These are phyloP conservation scores for Protomyces macrosporus DNA, from an alignment of 1,139 yeast genomes.

Conservation along the genomic window DNA sequence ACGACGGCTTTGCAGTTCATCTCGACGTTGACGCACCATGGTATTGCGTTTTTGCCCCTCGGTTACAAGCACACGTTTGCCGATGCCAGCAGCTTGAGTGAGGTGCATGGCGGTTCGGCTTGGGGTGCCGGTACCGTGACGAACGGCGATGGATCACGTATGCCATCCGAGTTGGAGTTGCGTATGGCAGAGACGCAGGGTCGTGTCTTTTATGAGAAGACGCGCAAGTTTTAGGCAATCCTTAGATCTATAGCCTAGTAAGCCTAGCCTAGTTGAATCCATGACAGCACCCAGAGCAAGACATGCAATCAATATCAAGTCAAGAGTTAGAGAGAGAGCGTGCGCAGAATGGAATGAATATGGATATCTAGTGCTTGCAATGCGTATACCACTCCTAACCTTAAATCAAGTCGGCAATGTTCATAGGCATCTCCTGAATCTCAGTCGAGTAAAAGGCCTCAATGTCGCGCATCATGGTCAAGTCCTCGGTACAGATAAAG, in stretches of 20 bases:
- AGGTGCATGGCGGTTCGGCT: constrained; percentile 67
- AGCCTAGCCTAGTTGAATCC: neutral
- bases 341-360: neutral
- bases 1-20: constrained; percentile 49
- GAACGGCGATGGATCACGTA: constrained; percentile 57
- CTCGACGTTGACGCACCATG: constrained; percentile 56
- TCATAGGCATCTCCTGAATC: constrained; percentile 97
- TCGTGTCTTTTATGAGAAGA: constrained; percentile 43
- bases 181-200: constrained; percentile 62
- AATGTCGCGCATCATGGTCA: constrained; percentile 91
- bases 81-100: constrained; percentile 50
- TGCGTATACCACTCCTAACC: no score
- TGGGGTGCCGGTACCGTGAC: constrained; percentile 70
- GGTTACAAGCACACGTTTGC: constrained; percentile 53
- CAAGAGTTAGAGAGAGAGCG: neutral
- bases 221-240: neutral
- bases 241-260: neutral
- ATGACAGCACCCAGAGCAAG: neutral
- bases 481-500: constrained; percentile 87
- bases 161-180: constrained; percentile 55
- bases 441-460: constrained; percentile 96
- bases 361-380: neutral
- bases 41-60: constrained; percentile 50
- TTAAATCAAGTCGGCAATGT: constrained; percentile 43
- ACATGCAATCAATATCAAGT: neutral